phyloP scores from a whole-genome alignment of 331 rosid species.

The Quercus lobata region DNA sequence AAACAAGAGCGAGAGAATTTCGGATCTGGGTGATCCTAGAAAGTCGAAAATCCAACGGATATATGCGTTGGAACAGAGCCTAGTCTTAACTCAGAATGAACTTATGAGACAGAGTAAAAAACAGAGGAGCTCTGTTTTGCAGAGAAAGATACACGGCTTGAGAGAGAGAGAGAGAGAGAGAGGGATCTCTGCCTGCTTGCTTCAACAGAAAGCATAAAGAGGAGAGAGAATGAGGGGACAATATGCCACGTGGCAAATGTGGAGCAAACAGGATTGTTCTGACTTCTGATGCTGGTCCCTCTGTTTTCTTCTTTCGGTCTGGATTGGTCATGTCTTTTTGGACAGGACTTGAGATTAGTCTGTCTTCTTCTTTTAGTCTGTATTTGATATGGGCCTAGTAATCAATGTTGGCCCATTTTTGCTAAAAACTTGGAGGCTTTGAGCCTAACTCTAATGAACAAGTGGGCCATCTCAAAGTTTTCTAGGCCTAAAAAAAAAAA shows the following conservation, averaged over 20 bases:
- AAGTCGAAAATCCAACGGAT: slow-evolving; percentile 26
- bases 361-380: background rate
- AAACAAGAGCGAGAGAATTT: background rate
- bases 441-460: too few species aligned
- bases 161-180: background rate
- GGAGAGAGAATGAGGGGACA: background rate
- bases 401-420: too few species aligned
- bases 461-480: too few species aligned
- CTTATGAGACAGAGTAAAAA: background rate
- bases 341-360: background rate
- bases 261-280: background rate
- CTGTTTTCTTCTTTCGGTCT: background rate
- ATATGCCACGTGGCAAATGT: background rate
- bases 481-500: too few species aligned
- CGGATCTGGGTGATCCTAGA: slow-evolving; percentile 39
- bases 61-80: background rate
- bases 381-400: too few species aligned
- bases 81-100: background rate
- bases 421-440: too few species aligned
- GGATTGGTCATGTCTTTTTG: background rate
- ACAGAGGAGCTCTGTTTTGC: background rate
- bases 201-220: background rate
- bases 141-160: background rate
- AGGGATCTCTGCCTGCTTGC: background rate
- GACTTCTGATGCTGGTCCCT: background rate